Percentiles rank a stretch among this genome's conserved stretches.
Evolutionary conservation across 768 basidiomycete species (phyloP).

Genomic region (Suillus cothurnatus): DNA sequence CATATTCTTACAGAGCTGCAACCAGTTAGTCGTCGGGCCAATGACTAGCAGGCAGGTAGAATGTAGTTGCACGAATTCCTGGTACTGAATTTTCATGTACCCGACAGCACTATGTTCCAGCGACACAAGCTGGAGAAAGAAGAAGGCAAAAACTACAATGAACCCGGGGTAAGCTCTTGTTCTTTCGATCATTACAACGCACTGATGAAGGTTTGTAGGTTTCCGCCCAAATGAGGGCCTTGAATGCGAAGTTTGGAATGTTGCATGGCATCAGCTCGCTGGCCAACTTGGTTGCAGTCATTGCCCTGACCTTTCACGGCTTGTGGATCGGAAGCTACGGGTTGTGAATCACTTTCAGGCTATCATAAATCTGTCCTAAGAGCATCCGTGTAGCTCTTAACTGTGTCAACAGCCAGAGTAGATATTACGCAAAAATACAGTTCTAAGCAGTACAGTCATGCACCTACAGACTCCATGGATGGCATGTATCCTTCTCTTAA

Average conservation of each 20-base stretch:
- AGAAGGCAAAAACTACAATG: constrained; percentile 68
- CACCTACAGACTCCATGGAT: constrained; percentile 74
- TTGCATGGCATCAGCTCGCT: constrained; percentile 73
- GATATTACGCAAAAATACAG: constrained; percentile 36
- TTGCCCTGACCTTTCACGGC: constrained; percentile 68
- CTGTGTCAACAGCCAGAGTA: constrained; percentile 5
- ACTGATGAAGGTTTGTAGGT: constrained; percentile 43
- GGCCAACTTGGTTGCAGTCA: constrained; percentile 61
- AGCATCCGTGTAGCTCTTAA: neutral
- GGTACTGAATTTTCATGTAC: constrained; percentile 1
- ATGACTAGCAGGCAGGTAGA: constrained; percentile 62
- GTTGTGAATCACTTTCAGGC: neutral
- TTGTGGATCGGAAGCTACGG: constrained; percentile 67
- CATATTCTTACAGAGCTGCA: constrained; percentile 52
- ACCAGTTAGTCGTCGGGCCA: constrained; percentile 73
- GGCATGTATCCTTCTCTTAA: constrained; percentile 85
- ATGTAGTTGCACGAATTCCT: neutral
- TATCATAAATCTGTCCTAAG: neutral
- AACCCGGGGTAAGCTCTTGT: constrained; percentile 54
- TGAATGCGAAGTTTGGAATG: constrained; percentile 66
- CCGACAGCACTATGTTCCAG: constrained; percentile 69
- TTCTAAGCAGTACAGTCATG: constrained; percentile 45
- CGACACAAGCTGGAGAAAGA: constrained; percentile 74
- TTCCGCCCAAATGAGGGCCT: constrained; percentile 65
- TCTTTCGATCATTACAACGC: constrained; percentile 13